phyloP scores from a whole-genome alignment of 495 filamentous ascomycete genomes.

The Zalerion maritima region DNA sequence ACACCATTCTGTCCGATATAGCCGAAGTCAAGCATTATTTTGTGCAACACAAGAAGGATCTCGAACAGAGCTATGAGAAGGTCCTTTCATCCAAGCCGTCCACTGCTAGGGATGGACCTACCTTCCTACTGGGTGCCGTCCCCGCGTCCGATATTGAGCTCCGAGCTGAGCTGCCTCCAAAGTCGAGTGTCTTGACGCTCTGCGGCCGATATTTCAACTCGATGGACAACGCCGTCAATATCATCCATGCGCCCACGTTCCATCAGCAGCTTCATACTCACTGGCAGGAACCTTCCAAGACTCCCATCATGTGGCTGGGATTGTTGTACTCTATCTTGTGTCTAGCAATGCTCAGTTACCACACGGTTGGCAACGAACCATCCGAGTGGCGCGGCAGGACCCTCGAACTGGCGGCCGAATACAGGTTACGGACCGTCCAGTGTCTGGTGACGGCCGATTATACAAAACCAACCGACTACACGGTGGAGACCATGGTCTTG shows the following conservation, averaged over 20 bases:
- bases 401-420: slow-evolving; percentile 63
- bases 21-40: slow-evolving; percentile 90
- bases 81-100: slow-evolving; percentile 48
- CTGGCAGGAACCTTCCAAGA: slow-evolving; percentile 72
- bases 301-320: slow-evolving; percentile 77
- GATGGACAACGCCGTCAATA: slow-evolving; percentile 41
- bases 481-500: slow-evolving; percentile 80
- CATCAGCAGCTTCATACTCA: slow-evolving; percentile 75
- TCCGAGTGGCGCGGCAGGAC: slow-evolving; percentile 63
- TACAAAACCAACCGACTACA: slow-evolving; percentile 68
- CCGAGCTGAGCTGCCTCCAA: slow-evolving; percentile 62
- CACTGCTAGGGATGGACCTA: slow-evolving; percentile 45
- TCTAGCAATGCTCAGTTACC: slow-evolving; percentile 81
- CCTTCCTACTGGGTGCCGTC: slow-evolving; percentile 61
- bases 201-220: slow-evolving; percentile 56
- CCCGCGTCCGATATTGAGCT: slow-evolving; percentile 60
- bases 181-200: slow-evolving; percentile 66
- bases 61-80: slow-evolving; percentile 42
- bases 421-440: slow-evolving; percentile 70
- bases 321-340: slow-evolving; percentile 79
- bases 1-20: slow-evolving; percentile 75
- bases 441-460: slow-evolving; percentile 81
- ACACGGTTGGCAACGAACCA: slow-evolving; percentile 80
- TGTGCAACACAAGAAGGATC: slow-evolving; percentile 36
- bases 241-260: slow-evolving; percentile 78